These are phyloP conservation scores for Zygoascus tannicola DNA, from an alignment of 805 yeast species.

Conservation along the genomic window DNA sequence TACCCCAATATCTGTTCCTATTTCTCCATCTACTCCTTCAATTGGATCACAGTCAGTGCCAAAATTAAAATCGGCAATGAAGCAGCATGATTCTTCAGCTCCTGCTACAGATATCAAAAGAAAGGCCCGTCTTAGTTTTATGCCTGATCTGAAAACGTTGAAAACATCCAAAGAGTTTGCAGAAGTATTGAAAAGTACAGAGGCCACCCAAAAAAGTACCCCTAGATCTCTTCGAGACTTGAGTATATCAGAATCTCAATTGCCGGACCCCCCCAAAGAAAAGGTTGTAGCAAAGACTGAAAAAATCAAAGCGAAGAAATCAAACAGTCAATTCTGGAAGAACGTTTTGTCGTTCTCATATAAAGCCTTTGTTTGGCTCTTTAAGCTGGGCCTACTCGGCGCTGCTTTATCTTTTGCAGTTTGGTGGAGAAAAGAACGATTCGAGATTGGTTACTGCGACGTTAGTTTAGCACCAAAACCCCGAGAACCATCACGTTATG, in stretches of 20 bases:
- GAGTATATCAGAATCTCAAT: not conserved
- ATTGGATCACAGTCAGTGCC: not conserved
- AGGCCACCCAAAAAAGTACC: not conserved
- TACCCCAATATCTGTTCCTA: not conserved
- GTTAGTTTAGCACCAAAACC: slow-evolving; percentile 22
- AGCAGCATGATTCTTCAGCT: not conserved
- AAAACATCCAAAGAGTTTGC: slow-evolving; percentile 14
- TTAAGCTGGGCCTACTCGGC: slow-evolving; percentile 32
- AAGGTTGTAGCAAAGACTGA: not conserved
- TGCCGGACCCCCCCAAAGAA: not conserved
- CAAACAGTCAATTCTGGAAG: slow-evolving; percentile 4
- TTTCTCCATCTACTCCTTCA: not conserved
- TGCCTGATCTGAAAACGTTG: slow-evolving; percentile 17
- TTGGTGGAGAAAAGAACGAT: slow-evolving; percentile 59
- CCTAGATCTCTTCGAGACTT: not conserved
- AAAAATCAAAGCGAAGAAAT: slow-evolving; percentile 4
- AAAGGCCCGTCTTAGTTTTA: slow-evolving; percentile 15
- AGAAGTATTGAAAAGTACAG: slow-evolving; percentile 1
- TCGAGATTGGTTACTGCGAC: slow-evolving; percentile 69
- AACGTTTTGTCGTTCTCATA: not conserved
- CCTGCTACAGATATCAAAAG: not conserved
- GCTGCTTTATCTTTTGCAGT: slow-evolving; percentile 34
- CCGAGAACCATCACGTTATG: slow-evolving; percentile 18
- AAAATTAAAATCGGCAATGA: not conserved
- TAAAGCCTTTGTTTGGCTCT: slow-evolving; percentile 6